Evolutionary conservation across 1,139 yeast genomes (phyloP).

Genomic region (Nakaseomyces nivariensis): DNA sequence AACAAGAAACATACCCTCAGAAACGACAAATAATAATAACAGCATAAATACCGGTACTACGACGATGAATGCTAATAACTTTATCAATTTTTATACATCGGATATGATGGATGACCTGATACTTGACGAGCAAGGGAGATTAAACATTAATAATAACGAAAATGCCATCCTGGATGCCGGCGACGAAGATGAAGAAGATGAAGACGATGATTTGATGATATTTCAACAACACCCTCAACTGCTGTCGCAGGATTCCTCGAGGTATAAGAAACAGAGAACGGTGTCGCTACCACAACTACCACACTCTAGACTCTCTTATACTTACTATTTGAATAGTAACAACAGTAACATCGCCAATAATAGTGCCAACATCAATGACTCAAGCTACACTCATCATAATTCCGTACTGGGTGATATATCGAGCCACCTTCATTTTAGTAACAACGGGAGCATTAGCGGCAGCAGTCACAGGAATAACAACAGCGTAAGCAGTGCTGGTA

Average conservation of each 20-base stretch:
- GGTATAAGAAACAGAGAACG: constrained; percentile 46
- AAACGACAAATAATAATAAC: background rate
- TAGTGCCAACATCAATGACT: background rate
- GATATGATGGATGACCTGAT: constrained; percentile 8
- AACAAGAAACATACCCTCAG: background rate
- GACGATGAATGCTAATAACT: background rate
- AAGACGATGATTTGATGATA: constrained; percentile 18
- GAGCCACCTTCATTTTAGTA: background rate
- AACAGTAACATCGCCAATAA: background rate
- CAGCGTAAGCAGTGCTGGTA: constrained; percentile 1
- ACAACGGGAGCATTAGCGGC: background rate
- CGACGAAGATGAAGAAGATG: constrained; percentile 8
- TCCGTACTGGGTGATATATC: background rate
- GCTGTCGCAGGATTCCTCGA: constrained; percentile 5
- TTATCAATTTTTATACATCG: constrained; percentile 2
- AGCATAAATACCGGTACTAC: background rate
- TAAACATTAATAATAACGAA: background rate
- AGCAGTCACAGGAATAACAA: background rate
- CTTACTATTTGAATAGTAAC: constrained; percentile 4
- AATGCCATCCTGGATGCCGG: constrained; percentile 5
- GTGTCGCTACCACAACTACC: constrained; percentile 67
- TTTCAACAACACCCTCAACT: constrained; percentile 12
- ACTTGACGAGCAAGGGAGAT: background rate
- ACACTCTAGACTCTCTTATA: constrained; percentile 25
- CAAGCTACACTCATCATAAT: background rate